Conservation (phyloP, 805 yeast genomes). For the Nakazawaea laoshanensis region DNA sequence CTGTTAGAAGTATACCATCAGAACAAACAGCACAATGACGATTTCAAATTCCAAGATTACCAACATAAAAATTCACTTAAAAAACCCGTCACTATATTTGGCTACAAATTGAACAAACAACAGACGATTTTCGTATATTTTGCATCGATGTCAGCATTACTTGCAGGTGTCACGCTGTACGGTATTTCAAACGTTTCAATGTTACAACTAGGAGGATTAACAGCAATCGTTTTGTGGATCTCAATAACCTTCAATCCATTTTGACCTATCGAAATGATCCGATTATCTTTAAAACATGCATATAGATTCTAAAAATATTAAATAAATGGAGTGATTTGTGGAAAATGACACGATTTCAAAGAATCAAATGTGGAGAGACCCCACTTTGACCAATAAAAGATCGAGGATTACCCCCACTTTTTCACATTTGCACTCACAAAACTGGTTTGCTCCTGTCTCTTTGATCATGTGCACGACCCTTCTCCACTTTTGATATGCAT, state of each 20-base stretch:
- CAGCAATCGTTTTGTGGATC: conserved; percentile 3
- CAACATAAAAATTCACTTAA: neutral
- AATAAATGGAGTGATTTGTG: no score
- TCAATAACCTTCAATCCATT: conserved; percentile 8
- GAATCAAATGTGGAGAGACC: no score
- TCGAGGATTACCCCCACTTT: no score
- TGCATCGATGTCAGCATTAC: conserved; percentile 3
- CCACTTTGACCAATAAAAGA: no score
- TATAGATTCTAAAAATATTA: no score
- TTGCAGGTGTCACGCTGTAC: conserved; percentile 4
- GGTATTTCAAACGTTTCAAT: neutral
- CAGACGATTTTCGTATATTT: conserved; percentile 4
- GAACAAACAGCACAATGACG: conserved; percentile 6
- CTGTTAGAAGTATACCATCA: conserved; percentile 5
- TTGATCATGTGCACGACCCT: no score
- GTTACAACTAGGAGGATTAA: conserved; percentile 1
- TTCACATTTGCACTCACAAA: no score
- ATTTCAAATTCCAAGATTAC: conserved; percentile 1
- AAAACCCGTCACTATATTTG: neutral
- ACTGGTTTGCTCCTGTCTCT: no score
- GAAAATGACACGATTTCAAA: no score
- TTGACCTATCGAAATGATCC: no score
- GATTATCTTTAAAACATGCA: no score
- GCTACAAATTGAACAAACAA: neutral
- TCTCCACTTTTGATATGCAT: no score